Percentiles rank a stretch among this genome's conserved stretches.
phyloP scores from a whole-genome alignment of 257 asterid genomes.

The Linaria vulgaris region DNA sequence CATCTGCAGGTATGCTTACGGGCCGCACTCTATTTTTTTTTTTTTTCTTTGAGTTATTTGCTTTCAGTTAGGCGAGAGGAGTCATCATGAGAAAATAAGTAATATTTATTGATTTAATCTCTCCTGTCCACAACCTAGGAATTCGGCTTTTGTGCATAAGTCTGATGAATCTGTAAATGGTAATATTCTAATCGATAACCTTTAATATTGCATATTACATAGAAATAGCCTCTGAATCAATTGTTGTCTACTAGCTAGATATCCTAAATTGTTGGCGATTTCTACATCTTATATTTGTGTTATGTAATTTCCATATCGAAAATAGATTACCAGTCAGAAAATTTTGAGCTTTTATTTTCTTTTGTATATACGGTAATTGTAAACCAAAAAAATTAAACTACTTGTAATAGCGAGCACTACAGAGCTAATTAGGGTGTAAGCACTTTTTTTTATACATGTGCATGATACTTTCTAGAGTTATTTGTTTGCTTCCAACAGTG shows the following conservation, averaged over 20 bases:
- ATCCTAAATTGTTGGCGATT: no score
- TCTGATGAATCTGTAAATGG: background rate
- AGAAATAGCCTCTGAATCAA: no score
- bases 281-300: no score
- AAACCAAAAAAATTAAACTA: no score
- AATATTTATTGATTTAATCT: background rate
- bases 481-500: background rate
- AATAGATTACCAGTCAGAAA: no score
- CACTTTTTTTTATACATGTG: no score
- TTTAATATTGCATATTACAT: background rate
- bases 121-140: background rate
- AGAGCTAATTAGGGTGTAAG: no score
- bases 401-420: no score
- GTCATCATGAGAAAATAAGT: background rate
- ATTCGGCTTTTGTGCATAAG: background rate
- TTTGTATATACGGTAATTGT: no score
- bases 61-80: background rate
- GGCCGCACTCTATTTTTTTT: background rate
- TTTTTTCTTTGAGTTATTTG: background rate
- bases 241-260: no score
- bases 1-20: slow-evolving; percentile 77
- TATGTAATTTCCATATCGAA: no score
- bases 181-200: background rate
- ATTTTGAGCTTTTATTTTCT: no score
- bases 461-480: background rate